Conservation (phyloP, 2,329 filamentous ascomycete genomes). For the Fusarium subtropicale region DNA sequence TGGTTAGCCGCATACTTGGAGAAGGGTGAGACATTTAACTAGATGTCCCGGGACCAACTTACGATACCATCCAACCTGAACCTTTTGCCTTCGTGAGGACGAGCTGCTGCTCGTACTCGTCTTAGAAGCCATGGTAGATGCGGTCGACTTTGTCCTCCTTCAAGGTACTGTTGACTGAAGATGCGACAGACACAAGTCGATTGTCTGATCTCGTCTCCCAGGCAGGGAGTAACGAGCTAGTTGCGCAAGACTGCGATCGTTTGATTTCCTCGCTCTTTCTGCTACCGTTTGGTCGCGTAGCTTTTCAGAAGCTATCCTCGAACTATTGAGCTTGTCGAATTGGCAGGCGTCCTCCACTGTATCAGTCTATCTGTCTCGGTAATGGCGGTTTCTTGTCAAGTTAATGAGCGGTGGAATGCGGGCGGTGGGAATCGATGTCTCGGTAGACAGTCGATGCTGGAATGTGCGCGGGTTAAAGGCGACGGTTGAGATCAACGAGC, state of each 20-base stretch:
- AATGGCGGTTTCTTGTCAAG: slow-evolving; percentile 13
- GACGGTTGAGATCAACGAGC: slow-evolving; percentile 44
- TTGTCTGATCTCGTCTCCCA: slow-evolving; percentile 44
- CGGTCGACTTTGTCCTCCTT: slow-evolving; percentile 36
- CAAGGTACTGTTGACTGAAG: slow-evolving; percentile 21
- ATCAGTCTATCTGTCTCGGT: slow-evolving; percentile 39
- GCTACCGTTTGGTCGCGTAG: slow-evolving; percentile 15
- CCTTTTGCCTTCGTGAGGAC: slow-evolving; percentile 50
- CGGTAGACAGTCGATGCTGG: slow-evolving; percentile 34
- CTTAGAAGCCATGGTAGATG: slow-evolving; percentile 42
- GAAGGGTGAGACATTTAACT: slow-evolving; percentile 34
- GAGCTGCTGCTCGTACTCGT: slow-evolving; percentile 44
- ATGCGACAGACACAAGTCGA: slow-evolving; percentile 25
- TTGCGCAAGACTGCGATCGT: slow-evolving; percentile 20
- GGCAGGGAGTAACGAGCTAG: slow-evolving; percentile 42
- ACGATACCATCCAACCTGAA: slow-evolving; percentile 64
- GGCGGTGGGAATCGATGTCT: slow-evolving; percentile 28
- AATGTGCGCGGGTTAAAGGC: slow-evolving; percentile 38
- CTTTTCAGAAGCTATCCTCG: slow-evolving; percentile 6
- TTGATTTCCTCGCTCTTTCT: slow-evolving; percentile 34
- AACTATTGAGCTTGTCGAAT: slow-evolving; percentile 2
- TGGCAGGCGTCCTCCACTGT: slow-evolving; percentile 18
- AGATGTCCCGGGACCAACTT: slow-evolving; percentile 38
- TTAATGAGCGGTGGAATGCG: slow-evolving; percentile 41
- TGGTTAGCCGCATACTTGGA: slow-evolving; percentile 37